Evolutionary conservation across 192 early-diverging fungal species (phyloP).

Genomic region (Coemansia sp.): DNA sequence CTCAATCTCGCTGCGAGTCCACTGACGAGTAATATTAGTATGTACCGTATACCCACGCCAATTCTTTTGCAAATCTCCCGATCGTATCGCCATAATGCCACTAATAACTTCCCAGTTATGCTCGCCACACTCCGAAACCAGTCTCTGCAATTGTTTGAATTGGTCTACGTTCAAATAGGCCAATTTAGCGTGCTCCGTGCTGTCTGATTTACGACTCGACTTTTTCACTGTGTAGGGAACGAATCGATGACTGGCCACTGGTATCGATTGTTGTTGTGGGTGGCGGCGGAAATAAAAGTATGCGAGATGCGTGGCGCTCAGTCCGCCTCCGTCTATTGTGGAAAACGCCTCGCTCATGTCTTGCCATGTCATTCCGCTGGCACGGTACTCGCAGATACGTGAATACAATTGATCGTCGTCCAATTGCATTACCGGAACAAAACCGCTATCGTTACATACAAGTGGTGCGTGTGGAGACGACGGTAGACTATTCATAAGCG

Average conservation of each 20-base stretch:
- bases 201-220: too few relatives aligned
- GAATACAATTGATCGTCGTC: neutral
- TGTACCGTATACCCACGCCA: constrained; percentile 38
- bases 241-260: neutral
- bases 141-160: constrained; percentile 34
- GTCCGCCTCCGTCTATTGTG: too few relatives aligned
- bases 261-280: neutral
- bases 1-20: constrained; percentile 38
- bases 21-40: constrained; percentile 31
- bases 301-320: neutral
- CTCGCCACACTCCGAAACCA: constrained; percentile 40
- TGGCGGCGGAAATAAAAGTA: neutral
- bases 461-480: neutral
- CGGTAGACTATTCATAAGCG: neutral
- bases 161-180: constrained; percentile 41
- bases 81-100: constrained; percentile 26
- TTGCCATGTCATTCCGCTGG: neutral
- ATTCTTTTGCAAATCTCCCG: constrained; percentile 34
- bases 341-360: neutral
- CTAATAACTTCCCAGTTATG: constrained; percentile 37
- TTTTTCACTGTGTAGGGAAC: neutral
- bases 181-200: constrained; percentile 6
- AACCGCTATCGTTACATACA: neutral
- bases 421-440: neutral
- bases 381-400: neutral